phyloP scores from a whole-genome alignment of 257 asterid genomes.

The Solanum arcanum region DNA sequence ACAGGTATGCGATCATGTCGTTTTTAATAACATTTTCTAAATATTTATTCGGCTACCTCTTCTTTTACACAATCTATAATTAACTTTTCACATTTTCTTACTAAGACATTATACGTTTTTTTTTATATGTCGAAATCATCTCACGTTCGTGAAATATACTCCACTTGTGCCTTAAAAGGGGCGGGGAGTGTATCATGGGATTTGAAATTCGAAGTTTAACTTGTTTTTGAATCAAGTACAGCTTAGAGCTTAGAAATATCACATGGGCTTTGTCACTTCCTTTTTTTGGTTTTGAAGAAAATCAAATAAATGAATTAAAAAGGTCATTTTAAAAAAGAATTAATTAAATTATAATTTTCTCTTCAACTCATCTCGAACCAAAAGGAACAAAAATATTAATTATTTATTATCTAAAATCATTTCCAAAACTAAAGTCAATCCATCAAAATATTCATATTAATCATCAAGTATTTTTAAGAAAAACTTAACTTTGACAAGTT shows the following conservation, averaged over 20 bases:
- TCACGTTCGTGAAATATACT: neutral
- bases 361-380: neutral
- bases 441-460: too few relatives aligned
- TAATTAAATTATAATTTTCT: neutral
- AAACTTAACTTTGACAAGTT: too few relatives aligned
- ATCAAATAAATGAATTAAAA: neutral
- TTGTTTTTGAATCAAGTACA: neutral
- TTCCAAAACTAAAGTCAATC: too few relatives aligned
- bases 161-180: neutral
- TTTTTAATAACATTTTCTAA: neutral
- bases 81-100: neutral
- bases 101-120: neutral
- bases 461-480: too few relatives aligned
- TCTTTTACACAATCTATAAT: neutral
- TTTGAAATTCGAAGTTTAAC: neutral
- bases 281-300: neutral
- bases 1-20: neutral
- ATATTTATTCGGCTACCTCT: neutral
- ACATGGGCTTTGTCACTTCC: neutral
- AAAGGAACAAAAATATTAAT: neutral
- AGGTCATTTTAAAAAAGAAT: neutral
- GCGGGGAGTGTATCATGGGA: neutral
- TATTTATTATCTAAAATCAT: too few relatives aligned
- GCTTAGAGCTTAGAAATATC: neutral
- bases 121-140: fast-evolving